Conservation (phyloP, 192 early-diverging fungal genomes). For the Powellomyces hirtus region DNA sequence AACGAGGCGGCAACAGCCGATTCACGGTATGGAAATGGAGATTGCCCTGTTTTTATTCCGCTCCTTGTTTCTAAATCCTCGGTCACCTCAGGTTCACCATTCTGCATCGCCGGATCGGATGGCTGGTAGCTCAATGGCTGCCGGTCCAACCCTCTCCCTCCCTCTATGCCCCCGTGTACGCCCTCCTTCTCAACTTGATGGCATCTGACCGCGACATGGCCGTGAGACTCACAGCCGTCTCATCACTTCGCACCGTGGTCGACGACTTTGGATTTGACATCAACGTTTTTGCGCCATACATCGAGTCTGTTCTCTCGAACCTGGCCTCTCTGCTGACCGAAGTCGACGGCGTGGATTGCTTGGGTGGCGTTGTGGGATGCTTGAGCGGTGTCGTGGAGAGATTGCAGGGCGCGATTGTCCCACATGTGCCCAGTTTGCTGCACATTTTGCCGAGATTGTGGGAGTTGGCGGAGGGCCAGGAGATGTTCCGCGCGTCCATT, state of each 20-base stretch:
- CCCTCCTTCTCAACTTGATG: conserved; percentile 67
- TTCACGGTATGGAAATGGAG: conserved; percentile 38
- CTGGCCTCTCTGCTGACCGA: conserved; percentile 61
- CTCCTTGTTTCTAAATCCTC: no score
- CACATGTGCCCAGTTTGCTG: conserved; percentile 70
- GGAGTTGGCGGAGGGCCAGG: conserved; percentile 70
- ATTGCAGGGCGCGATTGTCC: conserved; percentile 69
- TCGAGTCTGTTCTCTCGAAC: conserved; percentile 56
- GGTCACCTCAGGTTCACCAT: no score
- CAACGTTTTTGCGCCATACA: conserved; percentile 62
- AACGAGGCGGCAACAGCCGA: conserved; percentile 54
- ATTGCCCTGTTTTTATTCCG: neutral
- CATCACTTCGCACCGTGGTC: conserved; percentile 62
- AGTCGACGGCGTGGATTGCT: conserved; percentile 71
- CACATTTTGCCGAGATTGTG: conserved; percentile 77
- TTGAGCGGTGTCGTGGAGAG: conserved; percentile 74
- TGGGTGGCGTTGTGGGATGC: conserved; percentile 71
- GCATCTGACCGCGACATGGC: conserved; percentile 70
- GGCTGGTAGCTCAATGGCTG: conserved; percentile 85
- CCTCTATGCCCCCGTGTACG: conserved; percentile 66
- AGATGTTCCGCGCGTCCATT: conserved; percentile 78
- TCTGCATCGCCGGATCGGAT: conserved; percentile 68
- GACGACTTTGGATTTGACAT: conserved; percentile 90
- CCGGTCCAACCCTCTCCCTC: conserved; percentile 68
- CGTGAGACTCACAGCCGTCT: conserved; percentile 74